A percentile compares a stretch with the other conserved stretches of the same genome.
These are phyloP conservation scores for Podospora fimiseda DNA, from an alignment of 495 filamentous ascomycete genomes.

Conservation along the genomic window DNA sequence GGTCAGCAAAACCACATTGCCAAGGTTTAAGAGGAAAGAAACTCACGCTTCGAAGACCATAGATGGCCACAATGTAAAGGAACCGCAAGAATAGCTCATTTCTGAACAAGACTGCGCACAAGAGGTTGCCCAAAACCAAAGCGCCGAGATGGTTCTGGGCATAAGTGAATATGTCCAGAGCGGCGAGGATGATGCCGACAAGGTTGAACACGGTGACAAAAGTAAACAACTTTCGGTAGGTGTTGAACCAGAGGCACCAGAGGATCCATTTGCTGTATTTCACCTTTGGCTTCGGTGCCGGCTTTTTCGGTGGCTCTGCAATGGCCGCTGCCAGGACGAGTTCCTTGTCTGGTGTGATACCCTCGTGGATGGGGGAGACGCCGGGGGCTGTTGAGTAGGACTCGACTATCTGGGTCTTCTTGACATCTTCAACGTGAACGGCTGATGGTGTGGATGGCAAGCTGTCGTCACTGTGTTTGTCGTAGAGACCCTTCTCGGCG, in stretches of 20 bases:
- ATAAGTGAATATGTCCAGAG: slow-evolving; percentile 31
- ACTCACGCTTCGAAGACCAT: slow-evolving; percentile 36
- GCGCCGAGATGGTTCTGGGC: slow-evolving; percentile 39
- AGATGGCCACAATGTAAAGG: slow-evolving; percentile 36
- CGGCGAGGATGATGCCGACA: slow-evolving; percentile 33
- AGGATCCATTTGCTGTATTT: slow-evolving; percentile 33
- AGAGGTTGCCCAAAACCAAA: slow-evolving; percentile 38
- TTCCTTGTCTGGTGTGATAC: slow-evolving; percentile 22
- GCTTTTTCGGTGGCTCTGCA: not conserved
- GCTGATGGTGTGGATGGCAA: slow-evolving; percentile 17
- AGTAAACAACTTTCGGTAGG: slow-evolving; percentile 41
- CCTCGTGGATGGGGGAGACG: slow-evolving; percentile 33
- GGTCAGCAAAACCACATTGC: slow-evolving; percentile 8
- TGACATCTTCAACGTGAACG: slow-evolving; percentile 24
- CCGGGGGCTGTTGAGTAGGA: slow-evolving; percentile 14
- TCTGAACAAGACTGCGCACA: slow-evolving; percentile 37
- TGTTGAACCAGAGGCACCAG: slow-evolving; percentile 42
- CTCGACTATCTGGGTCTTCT: slow-evolving; percentile 17
- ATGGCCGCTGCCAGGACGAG: not conserved
- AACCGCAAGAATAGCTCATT: slow-evolving; percentile 39
- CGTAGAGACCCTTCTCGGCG: slow-evolving; percentile 38
- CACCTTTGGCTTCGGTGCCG: slow-evolving; percentile 18
- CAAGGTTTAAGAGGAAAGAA: not conserved
- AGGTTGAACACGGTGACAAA: slow-evolving; percentile 35
- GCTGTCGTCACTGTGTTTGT: slow-evolving; percentile 24